Percentiles rank a stretch among this genome's conserved stretches.
These are phyloP conservation scores for Verticillium klebahnii DNA, from an alignment of 2,329 filamentous ascomycete species.

Conservation along the genomic window DNA sequence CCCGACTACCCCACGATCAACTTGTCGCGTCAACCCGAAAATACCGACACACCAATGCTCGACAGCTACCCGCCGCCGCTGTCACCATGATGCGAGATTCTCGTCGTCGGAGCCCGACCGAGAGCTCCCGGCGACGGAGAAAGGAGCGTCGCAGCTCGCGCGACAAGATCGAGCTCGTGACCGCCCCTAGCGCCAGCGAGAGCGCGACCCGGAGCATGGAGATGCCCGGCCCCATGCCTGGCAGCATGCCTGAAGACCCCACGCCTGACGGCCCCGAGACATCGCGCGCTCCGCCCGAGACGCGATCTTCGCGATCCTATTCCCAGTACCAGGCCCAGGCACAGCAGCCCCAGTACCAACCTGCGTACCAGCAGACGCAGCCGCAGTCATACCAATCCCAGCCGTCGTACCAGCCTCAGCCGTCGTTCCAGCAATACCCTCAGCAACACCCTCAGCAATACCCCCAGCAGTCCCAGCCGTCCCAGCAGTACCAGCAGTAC, in stretches of 20 bases:
- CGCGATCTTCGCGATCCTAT: background rate
- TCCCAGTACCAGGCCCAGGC: conserved; percentile 2
- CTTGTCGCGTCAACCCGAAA: background rate
- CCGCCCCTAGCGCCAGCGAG: conserved; percentile 1
- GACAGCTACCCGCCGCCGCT: conserved; percentile 9
- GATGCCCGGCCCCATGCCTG: conserved; percentile 4
- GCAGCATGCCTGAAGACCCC: conserved; percentile 2
- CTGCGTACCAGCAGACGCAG: background rate
- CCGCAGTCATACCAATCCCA: conserved; percentile 16
- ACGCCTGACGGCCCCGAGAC: background rate
- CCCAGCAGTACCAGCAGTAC: conserved; percentile 8
- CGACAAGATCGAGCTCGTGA: conserved; percentile 6
- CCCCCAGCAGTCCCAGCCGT: conserved; percentile 8
- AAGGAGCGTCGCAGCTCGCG: conserved; percentile 11
- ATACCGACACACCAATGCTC: conserved; percentile 7
- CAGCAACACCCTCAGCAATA: conserved; percentile 10
- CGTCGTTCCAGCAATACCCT: conserved; percentile 10
- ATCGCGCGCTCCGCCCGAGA: background rate
- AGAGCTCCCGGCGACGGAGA: conserved; percentile 47
- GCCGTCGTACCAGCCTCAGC: conserved; percentile 12
- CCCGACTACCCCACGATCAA: background rate
- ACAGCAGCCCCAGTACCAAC: background rate
- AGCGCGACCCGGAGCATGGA: conserved; percentile 5
- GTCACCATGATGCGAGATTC: conserved; percentile 48
- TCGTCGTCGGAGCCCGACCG: conserved; percentile 49